These are phyloP conservation scores for Citrus australasica DNA, from an alignment of 345 rosid genomes.

Conservation along the genomic window DNA sequence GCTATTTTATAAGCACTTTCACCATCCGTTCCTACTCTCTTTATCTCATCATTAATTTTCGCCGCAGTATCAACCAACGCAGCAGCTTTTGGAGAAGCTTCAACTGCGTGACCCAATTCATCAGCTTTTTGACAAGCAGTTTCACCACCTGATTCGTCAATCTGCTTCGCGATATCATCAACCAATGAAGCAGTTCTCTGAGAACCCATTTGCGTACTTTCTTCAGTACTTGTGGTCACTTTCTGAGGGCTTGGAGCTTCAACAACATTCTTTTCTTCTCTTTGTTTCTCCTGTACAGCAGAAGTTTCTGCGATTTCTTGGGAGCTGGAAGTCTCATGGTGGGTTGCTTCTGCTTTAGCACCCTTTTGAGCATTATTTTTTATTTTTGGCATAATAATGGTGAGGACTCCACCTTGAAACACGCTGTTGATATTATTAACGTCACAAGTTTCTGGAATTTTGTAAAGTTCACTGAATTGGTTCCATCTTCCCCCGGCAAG, in stretches of 20 bases:
- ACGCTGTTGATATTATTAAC: neutral
- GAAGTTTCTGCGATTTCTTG: neutral
- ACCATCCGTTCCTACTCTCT: neutral
- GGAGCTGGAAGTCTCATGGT: neutral
- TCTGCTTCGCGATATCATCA: neutral
- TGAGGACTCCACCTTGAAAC: constrained; percentile 1
- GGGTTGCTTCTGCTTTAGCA: too few relatives aligned
- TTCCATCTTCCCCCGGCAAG: constrained; percentile 3
- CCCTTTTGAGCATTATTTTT: neutral
- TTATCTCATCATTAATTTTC: neutral
- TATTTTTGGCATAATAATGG: neutral
- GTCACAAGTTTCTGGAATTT: neutral
- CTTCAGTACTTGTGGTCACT: neutral
- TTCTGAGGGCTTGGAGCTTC: neutral
- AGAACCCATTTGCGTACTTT: neutral
- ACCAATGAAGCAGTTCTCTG: neutral
- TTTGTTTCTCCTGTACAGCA: neutral
- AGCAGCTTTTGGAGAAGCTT: neutral
- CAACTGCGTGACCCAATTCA: too few relatives aligned
- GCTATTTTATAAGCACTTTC: neutral
- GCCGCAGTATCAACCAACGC: neutral
- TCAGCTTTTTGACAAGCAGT: neutral
- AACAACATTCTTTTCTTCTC: neutral
- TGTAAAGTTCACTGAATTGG: neutral
- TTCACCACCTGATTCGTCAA: neutral